Evolutionary conservation across 2,329 filamentous ascomycete species (phyloP), one percentile per base, ranked within the genome.

Genomic region (Tolypocladium amazonense): DNA sequence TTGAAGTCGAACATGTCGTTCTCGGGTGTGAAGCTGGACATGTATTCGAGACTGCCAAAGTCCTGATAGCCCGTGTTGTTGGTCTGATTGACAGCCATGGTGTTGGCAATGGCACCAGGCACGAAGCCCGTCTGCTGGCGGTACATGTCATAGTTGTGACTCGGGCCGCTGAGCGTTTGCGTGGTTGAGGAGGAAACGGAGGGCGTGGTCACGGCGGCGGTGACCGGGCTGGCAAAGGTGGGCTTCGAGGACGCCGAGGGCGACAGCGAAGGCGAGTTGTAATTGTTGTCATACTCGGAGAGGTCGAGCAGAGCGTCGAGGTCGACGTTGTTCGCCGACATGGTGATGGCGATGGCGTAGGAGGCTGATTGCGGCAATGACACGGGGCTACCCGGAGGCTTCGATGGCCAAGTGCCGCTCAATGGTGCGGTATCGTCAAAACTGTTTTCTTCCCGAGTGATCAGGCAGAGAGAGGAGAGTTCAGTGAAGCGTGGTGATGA

Each of bases 111-210:
- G 58, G 91, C 92, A 63, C 92, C 92, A 1, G 90, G 88, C 0
- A 94, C 90, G 37, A 97, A 86, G 64, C 92, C 92, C 4, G 94
- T 97, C 78, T 97, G 92, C 73, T 99, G 94, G 77, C 91, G 90
- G 79, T 97, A 95, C 70, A 90, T 86, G 69, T 92, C 90, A 79
- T 97, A 97, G 75, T 96, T 90, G 77, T 97, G 92, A 74, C 91
- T 96, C 11, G 94, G 93, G 41, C 86, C 90, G 56, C 85, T 86
- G 69, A 92, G 84, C 25, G 81, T 84, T 38, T 83, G 81, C 62
- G 87, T 82, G 59, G 79, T 76, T 7, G 81, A 73, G 9, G 81
- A 73, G 23, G 83, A 73, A 60, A 87, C 73, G 41, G 79, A 75
- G n/a, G 83, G 81, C 6, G 84, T 80, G 59, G 79, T 77, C 52